Conservation (phyloP, 108 stramenopile species). For the Pelagomonas calceolata region DNA sequence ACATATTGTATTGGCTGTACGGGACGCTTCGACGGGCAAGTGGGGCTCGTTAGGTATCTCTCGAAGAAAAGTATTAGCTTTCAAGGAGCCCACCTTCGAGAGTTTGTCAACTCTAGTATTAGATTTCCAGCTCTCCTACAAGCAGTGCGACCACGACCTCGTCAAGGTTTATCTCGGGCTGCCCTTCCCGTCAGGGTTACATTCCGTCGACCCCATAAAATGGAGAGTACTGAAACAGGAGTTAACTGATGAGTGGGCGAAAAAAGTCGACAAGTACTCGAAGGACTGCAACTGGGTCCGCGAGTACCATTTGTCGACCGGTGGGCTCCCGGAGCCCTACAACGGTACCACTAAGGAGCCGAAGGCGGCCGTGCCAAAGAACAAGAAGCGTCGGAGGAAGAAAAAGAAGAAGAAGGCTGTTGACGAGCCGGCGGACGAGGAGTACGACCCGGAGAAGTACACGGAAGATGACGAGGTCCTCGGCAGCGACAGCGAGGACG, state of each 20-base stretch:
- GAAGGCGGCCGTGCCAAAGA: no score
- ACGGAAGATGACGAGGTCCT: no score
- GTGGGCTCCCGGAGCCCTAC: no score
- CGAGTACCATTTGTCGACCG: no score
- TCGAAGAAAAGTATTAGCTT: constrained; percentile 33
- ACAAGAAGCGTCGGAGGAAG: no score
- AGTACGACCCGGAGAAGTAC: no score
- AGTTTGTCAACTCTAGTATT: constrained; percentile 21
- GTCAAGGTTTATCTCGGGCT: constrained; percentile 40
- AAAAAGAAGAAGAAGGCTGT: no score
- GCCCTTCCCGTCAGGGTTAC: constrained; percentile 33
- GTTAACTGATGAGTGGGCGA: background rate
- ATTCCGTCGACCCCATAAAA: constrained; percentile 30
- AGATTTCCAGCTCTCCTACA: constrained; percentile 31
- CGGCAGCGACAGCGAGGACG: no score
- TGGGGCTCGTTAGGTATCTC: constrained; percentile 47
- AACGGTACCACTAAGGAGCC: no score
- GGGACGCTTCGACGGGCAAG: background rate
- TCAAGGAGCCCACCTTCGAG: constrained; percentile 30
- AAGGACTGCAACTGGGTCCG: no score
- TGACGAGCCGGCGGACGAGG: no score
- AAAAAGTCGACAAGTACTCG: background rate
- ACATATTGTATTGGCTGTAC: constrained; percentile 40
- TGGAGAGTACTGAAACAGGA: constrained; percentile 31
- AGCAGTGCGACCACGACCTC: constrained; percentile 29